Evolutionary conservation across 208 protist genomes (phyloP).

Genomic region (Trichomonas gallinae): DNA sequence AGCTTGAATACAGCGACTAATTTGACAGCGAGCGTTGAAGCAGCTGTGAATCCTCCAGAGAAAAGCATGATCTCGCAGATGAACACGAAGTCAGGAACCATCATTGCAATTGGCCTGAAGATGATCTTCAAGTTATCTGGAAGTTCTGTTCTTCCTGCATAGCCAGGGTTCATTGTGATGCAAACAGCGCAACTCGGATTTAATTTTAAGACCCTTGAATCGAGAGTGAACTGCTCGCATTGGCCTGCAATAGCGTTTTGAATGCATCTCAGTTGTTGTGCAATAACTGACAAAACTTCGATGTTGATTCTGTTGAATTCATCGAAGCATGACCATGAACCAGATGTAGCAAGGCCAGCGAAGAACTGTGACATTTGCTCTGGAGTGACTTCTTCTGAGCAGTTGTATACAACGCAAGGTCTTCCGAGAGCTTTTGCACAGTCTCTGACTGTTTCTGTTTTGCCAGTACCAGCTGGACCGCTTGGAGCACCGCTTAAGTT

Average conservation of each 20-base stretch:
- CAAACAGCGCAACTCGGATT: constrained; percentile 55
- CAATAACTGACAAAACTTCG: constrained; percentile 47
- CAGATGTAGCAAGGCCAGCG: constrained; percentile 36
- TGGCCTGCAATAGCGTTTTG: constrained; percentile 40
- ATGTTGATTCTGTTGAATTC: constrained; percentile 56
- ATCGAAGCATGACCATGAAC: constrained; percentile 54
- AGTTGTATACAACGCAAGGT: constrained; percentile 84
- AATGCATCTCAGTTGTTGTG: constrained; percentile 44
- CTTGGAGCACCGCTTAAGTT: constrained; percentile 51
- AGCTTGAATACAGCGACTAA: constrained; percentile 86
- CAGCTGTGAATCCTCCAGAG: constrained; percentile 84
- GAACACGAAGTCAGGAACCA: constrained; percentile 95
- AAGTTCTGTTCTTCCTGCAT: constrained; percentile 84
- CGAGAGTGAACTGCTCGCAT: constrained; percentile 40
- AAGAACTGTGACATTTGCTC: constrained; percentile 43
- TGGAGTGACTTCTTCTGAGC: constrained; percentile 69
- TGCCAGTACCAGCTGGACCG: constrained; percentile 57
- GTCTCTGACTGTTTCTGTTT: constrained; percentile 56
- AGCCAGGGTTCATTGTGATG: constrained; percentile 81
- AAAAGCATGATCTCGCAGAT: constrained; percentile 90
- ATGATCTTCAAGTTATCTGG: constrained; percentile 80
- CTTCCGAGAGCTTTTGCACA: constrained; percentile 51
- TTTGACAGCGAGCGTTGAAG: constrained; percentile 72
- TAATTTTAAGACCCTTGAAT: constrained; percentile 41
- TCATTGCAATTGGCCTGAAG: constrained; percentile 67